These are phyloP conservation scores for Lophiostoma macrostomum DNA, from an alignment of 495 filamentous ascomycete species.

Conservation along the genomic window DNA sequence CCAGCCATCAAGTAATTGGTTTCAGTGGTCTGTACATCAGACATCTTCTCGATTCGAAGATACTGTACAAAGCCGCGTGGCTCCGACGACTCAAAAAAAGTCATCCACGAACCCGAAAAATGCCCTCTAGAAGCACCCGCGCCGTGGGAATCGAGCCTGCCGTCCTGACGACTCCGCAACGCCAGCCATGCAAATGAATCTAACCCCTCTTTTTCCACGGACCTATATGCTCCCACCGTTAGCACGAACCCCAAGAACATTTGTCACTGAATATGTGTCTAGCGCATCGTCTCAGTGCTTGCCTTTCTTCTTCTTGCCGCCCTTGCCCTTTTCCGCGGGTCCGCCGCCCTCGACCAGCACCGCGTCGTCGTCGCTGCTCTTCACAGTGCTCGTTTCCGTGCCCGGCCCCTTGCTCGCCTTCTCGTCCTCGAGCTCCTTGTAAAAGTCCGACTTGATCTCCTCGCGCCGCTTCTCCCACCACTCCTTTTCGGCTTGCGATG, in stretches of 20 bases:
- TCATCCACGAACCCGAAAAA: no score
- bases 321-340: conserved; percentile 46
- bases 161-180: conserved; percentile 18
- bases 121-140: no score
- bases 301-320: conserved; percentile 75
- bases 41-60: no score
- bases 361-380: conserved; percentile 73
- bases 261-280: not conserved
- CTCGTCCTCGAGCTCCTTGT: conserved; percentile 74
- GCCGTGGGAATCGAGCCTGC: no score
- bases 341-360: conserved; percentile 76
- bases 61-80: no score
- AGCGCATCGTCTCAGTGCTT: conserved; percentile 16
- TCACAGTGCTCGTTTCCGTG: conserved; percentile 1
- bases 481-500: conserved; percentile 66
- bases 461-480: conserved; percentile 89
- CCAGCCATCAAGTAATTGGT: not conserved
- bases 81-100: no score
- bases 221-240: not conserved
- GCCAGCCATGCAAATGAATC: conserved; percentile 28
- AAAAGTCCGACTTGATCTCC: conserved; percentile 69
- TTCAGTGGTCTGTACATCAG: not conserved
- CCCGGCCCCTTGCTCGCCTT: conserved; percentile 29
- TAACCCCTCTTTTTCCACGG: not conserved
- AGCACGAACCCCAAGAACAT: not conserved